Evolutionary conservation across 805 yeast genomes (phyloP), one percentile per base, ranked within the genome.

Genomic region (Isabelozyma gotoi): DNA sequence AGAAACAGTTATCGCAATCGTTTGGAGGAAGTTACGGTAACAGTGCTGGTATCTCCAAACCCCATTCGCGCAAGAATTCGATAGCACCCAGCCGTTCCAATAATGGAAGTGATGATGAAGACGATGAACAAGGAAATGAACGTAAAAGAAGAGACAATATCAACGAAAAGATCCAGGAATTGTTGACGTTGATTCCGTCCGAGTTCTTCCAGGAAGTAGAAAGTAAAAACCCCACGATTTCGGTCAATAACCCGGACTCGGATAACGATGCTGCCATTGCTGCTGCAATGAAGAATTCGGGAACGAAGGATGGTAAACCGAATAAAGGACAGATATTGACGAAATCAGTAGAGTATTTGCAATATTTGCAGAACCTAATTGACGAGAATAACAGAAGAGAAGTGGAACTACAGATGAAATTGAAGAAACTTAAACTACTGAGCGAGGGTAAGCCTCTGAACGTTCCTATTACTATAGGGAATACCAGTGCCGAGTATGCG

Each of bases 261-360:
- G 49, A 45, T 15, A 49, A 50, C 19, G 65, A 61, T 5, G 60
- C 56, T 8, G 60, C 50, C 16, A 55, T 59, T n/a, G 65, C 65
- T n/a, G 56, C 62, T 2, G 63, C 65, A 1, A 50, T 59, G 38
- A 62, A 57, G 42, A 63, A 59, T 38, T 55, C 68, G 4, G 92
- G 92, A 0, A 85, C 92, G 0, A 85, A 83, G 49, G 92, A 85
- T 54, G 94, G 92, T 2, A 85, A 84, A 51, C 95, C 95, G 0
- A 86, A 85, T 56, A 87, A 87, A 63, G 95, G 95, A 2, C 92
- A 85, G 58, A 85, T 87, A 2, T 67, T 87, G 45, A 77, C 88
- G 7, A 85, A 84, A 55, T 78, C 88, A 0, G 90, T 86, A 2
- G 90, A 84, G 48, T 86, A 85, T 55, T 78, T 87, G 34, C 81